Base-by-base conservation (phyloP, 345 rosid species). In the Eucalyptus victrix region DNA sequence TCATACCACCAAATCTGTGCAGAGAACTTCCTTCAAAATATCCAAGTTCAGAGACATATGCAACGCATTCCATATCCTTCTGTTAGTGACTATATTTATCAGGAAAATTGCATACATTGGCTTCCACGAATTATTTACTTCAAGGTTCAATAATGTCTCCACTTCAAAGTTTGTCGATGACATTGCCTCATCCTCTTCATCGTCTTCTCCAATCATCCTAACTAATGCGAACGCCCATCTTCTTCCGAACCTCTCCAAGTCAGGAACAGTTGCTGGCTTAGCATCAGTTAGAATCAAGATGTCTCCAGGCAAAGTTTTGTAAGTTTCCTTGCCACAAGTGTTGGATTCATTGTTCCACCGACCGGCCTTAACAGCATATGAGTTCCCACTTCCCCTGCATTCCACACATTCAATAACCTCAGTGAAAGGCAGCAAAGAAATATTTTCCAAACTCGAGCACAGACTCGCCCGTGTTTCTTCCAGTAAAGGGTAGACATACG, bases 391-490 rank as follows among this genome's bases (percentile, higher is more conserved):
- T 14, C 89, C 65, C 53, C 58, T 90, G 54, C 44, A 12, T 85
- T 88, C 65, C 4, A 8, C 8, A 40, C 88, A 47, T 14, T 30
- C 83, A 18, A 32, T 80, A 16, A 92, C 90, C 54, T 90, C 62
- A 24, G 95, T 91, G 88, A 65, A 91, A 21, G 96, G 95, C 8
- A 91, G 91, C 28, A 16, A 51, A 30, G 90, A 90, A 17, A 94
- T 90, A 37, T 24, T 56, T 34, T 94, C 89, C 85, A 94, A 47
- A n/a, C 91, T 47, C 21, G 95, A 94, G 86, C 23, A 26, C 53
- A 95, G 44, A 16, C 56, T 86, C 1, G 92, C 91, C 28, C 95
- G 86, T 8, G 95, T 93, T 88, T 95, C 95, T 49, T 95, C 96
- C 87, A 91, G 80, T 26, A 95, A 80, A 13, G 96, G 94, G 53